Evolutionary conservation across 441 rosid genomes (phyloP), one percentile per base, ranked within the genome.

Genomic region (Mallotus japonicus): DNA sequence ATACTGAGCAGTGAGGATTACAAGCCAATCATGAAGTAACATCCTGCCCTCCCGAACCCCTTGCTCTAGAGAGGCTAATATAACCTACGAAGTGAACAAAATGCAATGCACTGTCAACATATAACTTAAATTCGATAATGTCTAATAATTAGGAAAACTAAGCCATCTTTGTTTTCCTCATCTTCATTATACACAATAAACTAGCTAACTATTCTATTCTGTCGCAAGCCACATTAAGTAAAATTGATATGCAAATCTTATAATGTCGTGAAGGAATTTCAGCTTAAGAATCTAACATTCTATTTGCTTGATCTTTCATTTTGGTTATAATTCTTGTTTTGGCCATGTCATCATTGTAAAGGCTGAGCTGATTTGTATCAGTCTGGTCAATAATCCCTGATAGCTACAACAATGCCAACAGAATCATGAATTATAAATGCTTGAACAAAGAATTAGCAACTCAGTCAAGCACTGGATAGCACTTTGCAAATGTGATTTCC

Each of bases 21-120:
- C 95, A 22, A 93, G 97, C 99, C 99, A 95, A 84, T 95, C 99
- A 74, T 89, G 94, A 79, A 93, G 95, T 78, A 95, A 82, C 75
- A 87, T 87, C 81, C 99, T 89, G 50, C 96, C 98, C 83, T 93
- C 98, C 81, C 92, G 85, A 73, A 95, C 92, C 79, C 99, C 96
- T 80, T 93, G 87, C 78, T 89, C 98, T 79, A 93, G 75, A 71
- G 98, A 93, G 70, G 93, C 96, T 80, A 86, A 81, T 85, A 93
- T 91, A 72, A 93, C 97, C 96, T 93, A 62, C 72, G 76, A 55
- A 71, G 54, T 62, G 17, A 69, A 72, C 24, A 64, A 70, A 51
- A 57, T 0, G 32, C 6, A 51, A 57, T 0, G 32, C 6, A 65
- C 67, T 63, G 61, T 49, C 49, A 73, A 62, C 37, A 17, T 46